Evolutionary conservation across 805 yeast species (phyloP).

Genomic region (Hanseniaspora guilliermondii): DNA sequence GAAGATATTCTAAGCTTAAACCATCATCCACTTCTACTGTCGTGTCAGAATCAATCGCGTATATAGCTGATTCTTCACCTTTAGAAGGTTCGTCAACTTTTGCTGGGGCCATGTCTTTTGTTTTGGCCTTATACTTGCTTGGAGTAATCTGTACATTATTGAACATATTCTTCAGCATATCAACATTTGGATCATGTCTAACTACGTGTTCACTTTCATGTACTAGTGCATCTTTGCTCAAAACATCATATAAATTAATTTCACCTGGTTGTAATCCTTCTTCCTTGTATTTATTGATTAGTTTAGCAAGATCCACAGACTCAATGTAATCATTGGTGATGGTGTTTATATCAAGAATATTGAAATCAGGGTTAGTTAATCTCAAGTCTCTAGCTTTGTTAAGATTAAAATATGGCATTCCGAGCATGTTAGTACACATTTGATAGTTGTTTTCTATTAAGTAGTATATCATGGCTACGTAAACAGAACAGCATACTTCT

Average conservation of each 20-base stretch:
- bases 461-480: neutral
- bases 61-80: slow-evolving; percentile 37
- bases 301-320: neutral
- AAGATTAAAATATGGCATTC: neutral
- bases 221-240: neutral
- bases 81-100: neutral
- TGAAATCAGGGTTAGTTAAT: neutral
- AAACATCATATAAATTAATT: neutral
- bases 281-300: neutral
- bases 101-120: neutral
- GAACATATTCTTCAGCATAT: neutral
- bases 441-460: neutral
- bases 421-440: neutral
- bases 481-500: neutral
- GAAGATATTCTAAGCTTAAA: slow-evolving; percentile 41
- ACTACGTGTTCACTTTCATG: neutral
- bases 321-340: neutral
- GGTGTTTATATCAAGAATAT: neutral
- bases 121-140: neutral
- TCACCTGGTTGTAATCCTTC: neutral
- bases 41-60: slow-evolving; percentile 66
- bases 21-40: slow-evolving; percentile 96
- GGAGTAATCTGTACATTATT: neutral
- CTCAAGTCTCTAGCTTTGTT: neutral
- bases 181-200: neutral